Evolutionary conservation across 1,139 yeast genomes (phyloP).

Genomic region (Suhomyces atakaporum): DNA sequence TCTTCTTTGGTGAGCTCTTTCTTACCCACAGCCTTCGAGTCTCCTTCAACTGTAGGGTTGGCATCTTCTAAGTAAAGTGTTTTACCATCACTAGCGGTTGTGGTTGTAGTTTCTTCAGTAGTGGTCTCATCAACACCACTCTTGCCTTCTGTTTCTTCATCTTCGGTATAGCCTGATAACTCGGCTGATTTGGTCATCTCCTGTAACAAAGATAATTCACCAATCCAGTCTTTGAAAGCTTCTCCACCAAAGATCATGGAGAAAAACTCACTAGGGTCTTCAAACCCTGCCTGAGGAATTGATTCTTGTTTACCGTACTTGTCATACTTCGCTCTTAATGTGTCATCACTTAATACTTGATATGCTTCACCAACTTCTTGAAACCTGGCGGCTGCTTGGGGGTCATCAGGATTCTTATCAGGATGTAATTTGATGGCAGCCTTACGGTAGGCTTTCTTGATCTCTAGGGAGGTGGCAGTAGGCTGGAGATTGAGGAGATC

Average conservation of each 20-base stretch:
- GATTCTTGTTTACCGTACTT: slow-evolving; percentile 84
- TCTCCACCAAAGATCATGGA: slow-evolving; percentile 88
- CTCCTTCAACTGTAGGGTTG: slow-evolving; percentile 20
- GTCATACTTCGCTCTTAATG: slow-evolving; percentile 75
- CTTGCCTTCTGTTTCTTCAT: slow-evolving; percentile 38
- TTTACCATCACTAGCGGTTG: slow-evolving; percentile 1
- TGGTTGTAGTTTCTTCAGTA: slow-evolving; percentile 1
- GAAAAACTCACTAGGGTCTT: slow-evolving; percentile 65
- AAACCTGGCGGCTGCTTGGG: slow-evolving; percentile 70
- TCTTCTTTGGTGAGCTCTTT: slow-evolving; percentile 40
- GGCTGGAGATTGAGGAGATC: slow-evolving; percentile 70
- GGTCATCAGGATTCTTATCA: slow-evolving; percentile 90
- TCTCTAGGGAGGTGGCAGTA: slow-evolving; percentile 77
- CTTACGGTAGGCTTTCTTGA: slow-evolving; percentile 90
- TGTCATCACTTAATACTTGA: slow-evolving; percentile 78
- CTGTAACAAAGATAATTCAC: slow-evolving; percentile 83
- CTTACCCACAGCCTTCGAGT: slow-evolving; percentile 17
- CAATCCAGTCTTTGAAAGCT: slow-evolving; percentile 67
- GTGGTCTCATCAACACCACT: slow-evolving; percentile 17
- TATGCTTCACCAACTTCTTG: slow-evolving; percentile 79
- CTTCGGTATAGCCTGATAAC: slow-evolving; percentile 48
- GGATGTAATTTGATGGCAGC: slow-evolving; percentile 91
- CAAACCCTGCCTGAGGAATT: slow-evolving; percentile 80
- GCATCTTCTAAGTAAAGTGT: slow-evolving; percentile 21
- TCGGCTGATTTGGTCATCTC: slow-evolving; percentile 77